Conservation (phyloP, 2,329 filamentous ascomycete genomes). For the Fusarium transvaalense region DNA sequence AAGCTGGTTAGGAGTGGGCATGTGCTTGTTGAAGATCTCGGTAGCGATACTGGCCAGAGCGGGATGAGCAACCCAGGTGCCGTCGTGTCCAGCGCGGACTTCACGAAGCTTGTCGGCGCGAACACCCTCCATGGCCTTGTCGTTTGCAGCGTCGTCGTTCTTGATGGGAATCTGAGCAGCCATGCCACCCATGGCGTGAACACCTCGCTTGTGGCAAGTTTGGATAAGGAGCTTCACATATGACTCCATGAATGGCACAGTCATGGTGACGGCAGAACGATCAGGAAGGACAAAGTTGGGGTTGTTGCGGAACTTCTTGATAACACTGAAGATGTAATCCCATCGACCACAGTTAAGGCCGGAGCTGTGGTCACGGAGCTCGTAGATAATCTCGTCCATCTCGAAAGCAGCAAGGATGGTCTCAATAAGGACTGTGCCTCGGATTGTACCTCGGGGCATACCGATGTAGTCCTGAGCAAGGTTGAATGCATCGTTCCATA, state of each 20-base stretch:
- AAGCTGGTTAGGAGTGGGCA: slow-evolving; percentile 98
- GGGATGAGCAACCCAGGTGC: slow-evolving; percentile 96
- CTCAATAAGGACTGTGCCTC: slow-evolving; percentile 95
- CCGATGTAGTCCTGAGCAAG: slow-evolving; percentile 92
- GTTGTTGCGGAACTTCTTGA: slow-evolving; percentile 99
- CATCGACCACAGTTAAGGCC: slow-evolving; percentile 98
- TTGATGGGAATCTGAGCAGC: slow-evolving; percentile 99
- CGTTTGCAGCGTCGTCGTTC: slow-evolving; percentile 90
- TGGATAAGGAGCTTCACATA: slow-evolving; percentile 97
- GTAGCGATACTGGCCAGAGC: slow-evolving; percentile 88
- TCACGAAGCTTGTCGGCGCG: slow-evolving; percentile 96
- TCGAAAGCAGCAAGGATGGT: slow-evolving; percentile 98
- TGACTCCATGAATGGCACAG: slow-evolving; percentile 96
- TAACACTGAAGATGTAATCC: slow-evolving; percentile 99
- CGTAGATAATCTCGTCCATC: slow-evolving; percentile 99
- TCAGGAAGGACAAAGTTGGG: slow-evolving; percentile 93
- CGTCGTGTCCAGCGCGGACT: slow-evolving; percentile 94
- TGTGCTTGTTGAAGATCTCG: slow-evolving; percentile 97
- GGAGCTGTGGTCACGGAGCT: slow-evolving; percentile 94
- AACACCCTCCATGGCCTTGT: slow-evolving; percentile 92
- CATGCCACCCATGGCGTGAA: slow-evolving; percentile 99
- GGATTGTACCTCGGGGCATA: slow-evolving; percentile 90
- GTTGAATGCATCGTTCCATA: slow-evolving; percentile 99
- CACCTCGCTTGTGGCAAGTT: slow-evolving; percentile 95
- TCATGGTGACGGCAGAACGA: slow-evolving; percentile 94